These are phyloP conservation scores for Scheffersomyces insectosa DNA, from an alignment of 1,139 yeast species.

Conservation along the genomic window DNA sequence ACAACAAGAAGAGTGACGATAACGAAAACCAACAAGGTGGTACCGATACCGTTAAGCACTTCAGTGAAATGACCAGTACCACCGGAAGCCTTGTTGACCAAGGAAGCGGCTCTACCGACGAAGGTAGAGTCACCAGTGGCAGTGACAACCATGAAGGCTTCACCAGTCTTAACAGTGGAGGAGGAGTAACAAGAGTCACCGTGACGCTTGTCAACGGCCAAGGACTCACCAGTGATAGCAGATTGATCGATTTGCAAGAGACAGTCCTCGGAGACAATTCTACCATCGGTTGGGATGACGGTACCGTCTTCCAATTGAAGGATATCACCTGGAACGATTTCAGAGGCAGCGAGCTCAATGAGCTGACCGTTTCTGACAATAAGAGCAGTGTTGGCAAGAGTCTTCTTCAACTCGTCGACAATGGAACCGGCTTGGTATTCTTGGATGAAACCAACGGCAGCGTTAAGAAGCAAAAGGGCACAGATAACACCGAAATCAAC, in stretches of 20 bases:
- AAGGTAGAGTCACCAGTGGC: constrained; percentile 93
- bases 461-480: constrained; percentile 85
- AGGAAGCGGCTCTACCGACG: constrained; percentile 96
- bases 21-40: constrained; percentile 85
- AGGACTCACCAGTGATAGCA: constrained; percentile 97
- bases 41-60: constrained; percentile 97
- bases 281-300: constrained; percentile 95
- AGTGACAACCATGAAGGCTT: constrained; percentile 91
- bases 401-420: constrained; percentile 92
- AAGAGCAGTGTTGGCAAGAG: constrained; percentile 84
- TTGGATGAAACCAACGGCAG: constrained; percentile 94
- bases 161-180: constrained; percentile 96
- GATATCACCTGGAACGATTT: constrained; percentile 92
- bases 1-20: constrained; percentile 84
- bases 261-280: constrained; percentile 84
- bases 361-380: constrained; percentile 84
- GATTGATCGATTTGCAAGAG: constrained; percentile 95
- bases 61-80: constrained; percentile 97
- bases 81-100: constrained; percentile 92
- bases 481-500: constrained; percentile 98
- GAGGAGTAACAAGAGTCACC: constrained; percentile 93
- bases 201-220: constrained; percentile 89
- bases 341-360: constrained; percentile 73
- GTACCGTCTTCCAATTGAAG: constrained; percentile 92
- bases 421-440: constrained; percentile 98